Evolutionary conservation across 1,139 yeast species (phyloP).

Genomic region (Komagataea norvegica): DNA sequence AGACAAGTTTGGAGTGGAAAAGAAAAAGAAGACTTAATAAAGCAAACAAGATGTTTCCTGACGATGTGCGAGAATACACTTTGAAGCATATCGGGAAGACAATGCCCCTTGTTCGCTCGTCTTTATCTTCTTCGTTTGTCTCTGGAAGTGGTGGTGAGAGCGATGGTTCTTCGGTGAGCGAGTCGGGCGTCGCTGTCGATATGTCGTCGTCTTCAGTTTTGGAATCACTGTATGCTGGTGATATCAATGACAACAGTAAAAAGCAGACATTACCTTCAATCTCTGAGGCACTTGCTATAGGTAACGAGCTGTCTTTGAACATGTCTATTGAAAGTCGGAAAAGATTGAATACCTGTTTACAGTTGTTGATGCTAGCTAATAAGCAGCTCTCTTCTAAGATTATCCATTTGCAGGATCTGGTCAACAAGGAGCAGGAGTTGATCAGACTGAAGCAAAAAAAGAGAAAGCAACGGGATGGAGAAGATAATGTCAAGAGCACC

Average conservation of each 20-base stretch:
- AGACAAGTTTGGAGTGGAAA: constrained; percentile 31
- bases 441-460: constrained; percentile 24
- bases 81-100: constrained; percentile 7
- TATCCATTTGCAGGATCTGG: constrained; percentile 49
- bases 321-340: constrained; percentile 64
- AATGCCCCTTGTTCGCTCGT: constrained; percentile 6
- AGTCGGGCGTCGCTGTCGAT: constrained; percentile 1
- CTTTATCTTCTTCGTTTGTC: constrained; percentile 4
- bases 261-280: constrained; percentile 25
- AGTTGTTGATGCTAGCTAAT: constrained; percentile 70
- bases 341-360: constrained; percentile 67
- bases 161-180: constrained; percentile 18
- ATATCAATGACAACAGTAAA: constrained; percentile 3
- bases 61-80: constrained; percentile 16
- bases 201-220: constrained; percentile 6
- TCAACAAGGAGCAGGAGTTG: constrained; percentile 38
- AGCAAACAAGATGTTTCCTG: constrained; percentile 26
- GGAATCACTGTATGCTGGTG: constrained; percentile 6
- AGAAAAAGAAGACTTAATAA: constrained; percentile 27
- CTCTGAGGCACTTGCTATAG: constrained; percentile 27
- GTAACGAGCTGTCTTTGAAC: constrained; percentile 38
- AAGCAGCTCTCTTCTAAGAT: constrained; percentile 64
- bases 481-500: constrained; percentile 15
- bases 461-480: constrained; percentile 9
- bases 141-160: constrained; percentile 1